A percentile compares a stretch with the other conserved stretches of the same genome.
These are phyloP conservation scores for Lasiodiplodia sp. DNA, from an alignment of 2,329 filamentous ascomycete genomes.

Conservation along the genomic window DNA sequence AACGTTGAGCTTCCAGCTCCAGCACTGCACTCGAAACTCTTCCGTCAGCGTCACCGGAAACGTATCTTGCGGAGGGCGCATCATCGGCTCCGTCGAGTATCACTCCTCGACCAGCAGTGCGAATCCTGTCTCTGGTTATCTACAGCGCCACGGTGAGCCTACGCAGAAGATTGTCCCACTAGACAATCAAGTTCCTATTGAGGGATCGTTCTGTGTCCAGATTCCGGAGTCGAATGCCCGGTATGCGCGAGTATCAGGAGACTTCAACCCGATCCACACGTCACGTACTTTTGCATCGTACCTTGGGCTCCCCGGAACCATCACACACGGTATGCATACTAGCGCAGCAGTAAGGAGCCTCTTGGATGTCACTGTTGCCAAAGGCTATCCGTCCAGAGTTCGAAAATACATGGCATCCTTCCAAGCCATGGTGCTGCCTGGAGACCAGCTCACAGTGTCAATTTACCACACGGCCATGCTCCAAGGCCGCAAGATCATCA, in stretches of 20 bases:
- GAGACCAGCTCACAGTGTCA: slow-evolving; percentile 44
- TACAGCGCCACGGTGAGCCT: slow-evolving; percentile 35
- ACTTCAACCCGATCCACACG: slow-evolving; percentile 53
- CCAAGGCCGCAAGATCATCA: slow-evolving; percentile 44
- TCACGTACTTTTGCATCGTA: slow-evolving; percentile 47
- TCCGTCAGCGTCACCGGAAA: background rate
- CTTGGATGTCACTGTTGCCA: slow-evolving; percentile 37
- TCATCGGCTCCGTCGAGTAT: slow-evolving; percentile 9
- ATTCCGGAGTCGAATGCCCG: slow-evolving; percentile 32
- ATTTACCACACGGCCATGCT: slow-evolving; percentile 46
- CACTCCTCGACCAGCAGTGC: slow-evolving; percentile 3
- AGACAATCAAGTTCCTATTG: slow-evolving; percentile 32
- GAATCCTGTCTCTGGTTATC: slow-evolving; percentile 39
- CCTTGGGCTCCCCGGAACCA: slow-evolving; percentile 48
- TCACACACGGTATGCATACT: slow-evolving; percentile 54
- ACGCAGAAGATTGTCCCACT: slow-evolving; percentile 31
- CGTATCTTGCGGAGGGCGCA: background rate
- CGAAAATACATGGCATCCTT: slow-evolving; percentile 44
- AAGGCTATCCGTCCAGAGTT: slow-evolving; percentile 36
- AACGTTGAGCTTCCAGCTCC: slow-evolving; percentile 32
- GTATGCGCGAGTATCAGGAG: slow-evolving; percentile 46
- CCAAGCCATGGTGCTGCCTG: slow-evolving; percentile 48
- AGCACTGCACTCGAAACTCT: slow-evolving; percentile 19
- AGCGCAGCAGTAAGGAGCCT: slow-evolving; percentile 42
- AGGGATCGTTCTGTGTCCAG: slow-evolving; percentile 32